Evolutionary conservation across 2,329 filamentous ascomycete species (phyloP).

Genomic region (Pestalotiopsis sp.): DNA sequence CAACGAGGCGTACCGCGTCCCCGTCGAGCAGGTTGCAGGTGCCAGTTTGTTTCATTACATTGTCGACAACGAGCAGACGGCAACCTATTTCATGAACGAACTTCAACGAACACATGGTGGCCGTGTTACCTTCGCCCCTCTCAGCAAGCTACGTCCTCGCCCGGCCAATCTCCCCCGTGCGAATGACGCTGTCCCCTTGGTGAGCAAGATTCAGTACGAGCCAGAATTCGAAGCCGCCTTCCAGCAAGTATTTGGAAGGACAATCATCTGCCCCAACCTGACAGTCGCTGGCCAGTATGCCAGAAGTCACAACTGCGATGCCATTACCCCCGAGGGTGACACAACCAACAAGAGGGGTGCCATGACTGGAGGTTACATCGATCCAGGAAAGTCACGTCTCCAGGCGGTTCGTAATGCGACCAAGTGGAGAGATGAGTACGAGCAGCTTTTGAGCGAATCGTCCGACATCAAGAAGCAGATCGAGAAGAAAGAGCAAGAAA

Average conservation of each 20-base stretch:
- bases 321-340: conserved; percentile 93
- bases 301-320: conserved; percentile 86
- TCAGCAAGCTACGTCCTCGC: conserved; percentile 77
- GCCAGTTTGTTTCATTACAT: conserved; percentile 94
- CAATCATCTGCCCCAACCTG: conserved; percentile 90
- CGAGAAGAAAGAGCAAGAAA: conserved; percentile 82
- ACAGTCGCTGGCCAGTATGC: conserved; percentile 89
- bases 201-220: conserved; percentile 84
- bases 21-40: conserved; percentile 91
- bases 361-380: conserved; percentile 92
- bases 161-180: conserved; percentile 79
- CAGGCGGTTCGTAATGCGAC: conserved; percentile 78
- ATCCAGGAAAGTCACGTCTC: conserved; percentile 83
- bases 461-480: conserved; percentile 70
- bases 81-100: conserved; percentile 77
- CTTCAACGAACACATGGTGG: conserved; percentile 81
- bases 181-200: conserved; percentile 83
- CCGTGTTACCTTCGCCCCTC: conserved; percentile 90
- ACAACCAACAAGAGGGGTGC: conserved; percentile 94
- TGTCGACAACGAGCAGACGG: conserved; percentile 88
- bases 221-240: conserved; percentile 80
- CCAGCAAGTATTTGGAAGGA: conserved; percentile 93
- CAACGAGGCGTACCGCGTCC: conserved; percentile 80
- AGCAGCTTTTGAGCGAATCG: conserved; percentile 66
- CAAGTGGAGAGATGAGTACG: conserved; percentile 75